Base-by-base conservation (phyloP, 2,329 filamentous ascomycete genomes). In the Microascus cirrosus region DNA sequence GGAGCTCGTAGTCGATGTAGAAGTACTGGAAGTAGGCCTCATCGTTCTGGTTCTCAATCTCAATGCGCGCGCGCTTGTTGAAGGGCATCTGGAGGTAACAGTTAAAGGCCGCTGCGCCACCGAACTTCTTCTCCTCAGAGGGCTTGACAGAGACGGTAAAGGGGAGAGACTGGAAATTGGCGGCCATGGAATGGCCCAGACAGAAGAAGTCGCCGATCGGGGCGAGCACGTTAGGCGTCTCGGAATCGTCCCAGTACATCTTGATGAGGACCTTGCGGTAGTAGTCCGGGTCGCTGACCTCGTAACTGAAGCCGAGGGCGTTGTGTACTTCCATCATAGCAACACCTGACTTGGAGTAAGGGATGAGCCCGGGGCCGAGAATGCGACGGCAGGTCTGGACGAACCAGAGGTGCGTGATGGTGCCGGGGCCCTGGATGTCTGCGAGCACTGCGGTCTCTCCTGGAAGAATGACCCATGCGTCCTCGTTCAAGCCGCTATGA, bases 251-350 rank as follows among this genome's bases (percentile, higher is more conserved):
- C 68, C 68, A 70, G 62, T 68, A 69, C 67, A 70, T 70, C 62
- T 65, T 67, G 61, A 70, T 68, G 20, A 70, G 57, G 1, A 70
- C 65, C 56, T 70, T 70, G 58, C 68, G 68, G 57, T 70, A 70
- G 63, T 70, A 70, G 60, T 70, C 68, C 1, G 68, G 68, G 59
- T 70, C 68, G 55, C 62, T 69, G 55, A 62, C 61, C 59, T 70
- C 68, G 56, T 66, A 69, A 60, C 64, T 70, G 22, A 68, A 62
- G n/a, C 68, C 68, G 3, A 67, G 62, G 5, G 65, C 68, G 58
- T 69, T 69, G 50, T 68, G 64, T 32, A 69, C 62, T 59, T 70
- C 68, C 62, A 68, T 65, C 68, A 70, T 70, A n/a, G 67, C 68
- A 2, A 69, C 68, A 1, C 68, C 68, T 10, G 67, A 69, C 59